These are phyloP conservation scores for Chlamydomonas applanata DNA, from an alignment of 139 green algal species.

Conservation along the genomic window DNA sequence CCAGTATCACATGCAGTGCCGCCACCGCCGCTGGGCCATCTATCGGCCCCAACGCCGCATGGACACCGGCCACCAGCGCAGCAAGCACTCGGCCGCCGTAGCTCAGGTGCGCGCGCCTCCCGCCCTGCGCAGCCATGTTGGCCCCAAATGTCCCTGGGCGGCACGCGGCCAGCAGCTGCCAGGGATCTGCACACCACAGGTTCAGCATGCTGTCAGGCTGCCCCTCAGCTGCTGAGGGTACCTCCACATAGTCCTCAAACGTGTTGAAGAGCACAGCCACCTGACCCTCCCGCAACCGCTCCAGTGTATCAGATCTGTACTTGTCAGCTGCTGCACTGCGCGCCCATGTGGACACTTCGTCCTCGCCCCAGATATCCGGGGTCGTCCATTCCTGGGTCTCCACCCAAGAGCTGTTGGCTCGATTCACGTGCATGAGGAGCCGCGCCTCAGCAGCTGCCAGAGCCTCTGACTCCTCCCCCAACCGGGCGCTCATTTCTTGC, in stretches of 20 bases:
- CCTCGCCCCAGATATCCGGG: conserved; percentile 5
- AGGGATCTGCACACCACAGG: conserved; percentile 6
- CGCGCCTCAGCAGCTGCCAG: conserved; percentile 1
- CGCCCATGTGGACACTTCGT: neutral
- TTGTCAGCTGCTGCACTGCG: neutral
- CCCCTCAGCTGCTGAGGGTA: neutral
- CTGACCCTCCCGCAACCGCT: neutral
- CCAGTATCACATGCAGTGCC: neutral
- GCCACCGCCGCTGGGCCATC: neutral
- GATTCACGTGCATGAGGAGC: conserved; percentile 6
- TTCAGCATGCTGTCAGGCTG: neutral
- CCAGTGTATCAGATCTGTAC: neutral
- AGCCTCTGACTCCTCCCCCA: neutral
- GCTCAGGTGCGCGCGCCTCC: neutral
- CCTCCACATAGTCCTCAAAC: conserved; percentile 12
- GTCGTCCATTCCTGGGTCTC: neutral
- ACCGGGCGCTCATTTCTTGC: neutral
- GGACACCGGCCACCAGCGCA: neutral
- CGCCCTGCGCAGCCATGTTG: neutral
- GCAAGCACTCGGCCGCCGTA: conserved; percentile 4
- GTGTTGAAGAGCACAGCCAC: conserved; percentile 14
- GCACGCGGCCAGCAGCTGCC: neutral
- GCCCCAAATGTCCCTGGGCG: conserved; percentile 4
- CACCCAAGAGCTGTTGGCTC: conserved; percentile 9
- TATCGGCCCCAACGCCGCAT: neutral